These are phyloP conservation scores for Aspergillus ibericus DNA, from an alignment of 2,329 filamentous ascomycete genomes.

Conservation along the genomic window DNA sequence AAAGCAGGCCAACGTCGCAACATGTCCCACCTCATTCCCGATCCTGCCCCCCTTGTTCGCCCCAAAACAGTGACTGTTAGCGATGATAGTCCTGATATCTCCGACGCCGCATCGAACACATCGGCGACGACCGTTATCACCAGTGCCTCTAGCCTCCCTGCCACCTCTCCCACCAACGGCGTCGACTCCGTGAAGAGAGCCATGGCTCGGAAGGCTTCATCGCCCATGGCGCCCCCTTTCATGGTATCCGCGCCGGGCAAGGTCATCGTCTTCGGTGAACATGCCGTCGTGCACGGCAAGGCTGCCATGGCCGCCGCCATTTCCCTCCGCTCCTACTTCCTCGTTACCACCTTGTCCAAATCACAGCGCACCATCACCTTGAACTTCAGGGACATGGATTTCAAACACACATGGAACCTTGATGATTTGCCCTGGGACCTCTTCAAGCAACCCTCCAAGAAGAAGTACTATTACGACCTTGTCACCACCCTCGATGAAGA, in stretches of 20 bases:
- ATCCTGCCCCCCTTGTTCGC: slow-evolving; percentile 20
- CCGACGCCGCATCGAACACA: slow-evolving; percentile 30
- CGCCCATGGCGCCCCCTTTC: slow-evolving; percentile 77
- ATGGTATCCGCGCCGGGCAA: slow-evolving; percentile 98
- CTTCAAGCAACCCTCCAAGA: slow-evolving; percentile 79
- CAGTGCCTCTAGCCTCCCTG: slow-evolving; percentile 14
- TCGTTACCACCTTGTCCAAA: slow-evolving; percentile 91
- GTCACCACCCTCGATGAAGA: slow-evolving; percentile 82
- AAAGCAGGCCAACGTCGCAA: slow-evolving; percentile 28
- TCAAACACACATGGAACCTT: slow-evolving; percentile 92
- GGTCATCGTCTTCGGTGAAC: slow-evolving; percentile 96
- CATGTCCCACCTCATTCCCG: slow-evolving; percentile 29
- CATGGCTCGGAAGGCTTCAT: slow-evolving; percentile 45
- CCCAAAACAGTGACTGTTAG: slow-evolving; percentile 19
- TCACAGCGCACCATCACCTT: slow-evolving; percentile 84
- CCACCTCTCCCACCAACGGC: slow-evolving; percentile 9
- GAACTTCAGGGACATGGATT: slow-evolving; percentile 84
- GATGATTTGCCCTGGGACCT: slow-evolving; percentile 82
- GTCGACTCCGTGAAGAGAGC: slow-evolving; percentile 12
- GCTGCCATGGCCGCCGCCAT: slow-evolving; percentile 93
- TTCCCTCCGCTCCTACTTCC: slow-evolving; percentile 91
- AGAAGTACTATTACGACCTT: slow-evolving; percentile 91
- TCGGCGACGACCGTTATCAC: slow-evolving; percentile 28
- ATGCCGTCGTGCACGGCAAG: slow-evolving; percentile 97
- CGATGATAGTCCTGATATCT: slow-evolving; percentile 30